phyloP scores from a whole-genome alignment of 2,329 filamentous ascomycete species.

The Leptographium lundbergii region DNA sequence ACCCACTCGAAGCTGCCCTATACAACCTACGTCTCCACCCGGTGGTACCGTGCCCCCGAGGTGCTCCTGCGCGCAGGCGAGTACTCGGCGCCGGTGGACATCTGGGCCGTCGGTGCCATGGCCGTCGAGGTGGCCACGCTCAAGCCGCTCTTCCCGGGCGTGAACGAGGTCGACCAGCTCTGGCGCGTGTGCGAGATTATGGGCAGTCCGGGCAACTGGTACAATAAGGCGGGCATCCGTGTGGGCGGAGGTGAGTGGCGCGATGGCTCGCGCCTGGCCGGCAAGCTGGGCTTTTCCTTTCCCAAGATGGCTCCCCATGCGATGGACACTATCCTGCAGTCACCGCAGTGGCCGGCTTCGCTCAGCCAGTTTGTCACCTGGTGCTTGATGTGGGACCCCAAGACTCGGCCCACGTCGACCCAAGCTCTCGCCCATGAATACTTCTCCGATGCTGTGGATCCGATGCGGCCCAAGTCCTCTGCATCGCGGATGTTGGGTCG shows the following conservation, averaged over 20 bases:
- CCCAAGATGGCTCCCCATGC: conserved; percentile 98
- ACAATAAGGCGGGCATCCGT: conserved; percentile 74
- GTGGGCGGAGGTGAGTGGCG: conserved; percentile 97
- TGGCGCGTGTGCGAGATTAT: conserved; percentile 99
- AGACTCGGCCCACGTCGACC: conserved; percentile 75
- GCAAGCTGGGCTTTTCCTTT: conserved; percentile 96
- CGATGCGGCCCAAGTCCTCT: conserved; percentile 81
- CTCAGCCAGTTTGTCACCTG: conserved; percentile 91
- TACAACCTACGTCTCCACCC: conserved; percentile 94
- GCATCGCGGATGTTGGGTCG: conserved; percentile 72
- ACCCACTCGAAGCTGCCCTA: conserved; percentile 94
- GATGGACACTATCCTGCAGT: conserved; percentile 84
- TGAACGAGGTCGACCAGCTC: conserved; percentile 97
- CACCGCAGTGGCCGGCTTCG: conserved; percentile 82
- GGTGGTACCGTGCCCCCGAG: conserved; percentile 96
- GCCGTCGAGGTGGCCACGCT: conserved; percentile 93
- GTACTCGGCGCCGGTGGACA: conserved; percentile 95
- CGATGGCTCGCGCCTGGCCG: conserved; percentile 80
- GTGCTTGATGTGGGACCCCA: conserved; percentile 99
- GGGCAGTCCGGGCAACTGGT: conserved; percentile 97
- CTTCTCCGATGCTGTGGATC: conserved; percentile 85
- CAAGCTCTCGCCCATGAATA: conserved; percentile 95
- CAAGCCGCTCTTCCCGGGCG: conserved; percentile 92
- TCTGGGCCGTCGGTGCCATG: conserved; percentile 98
- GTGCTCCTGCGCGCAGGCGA: conserved; percentile 87